Conservation (phyloP, 2,329 filamentous ascomycete species). For the Zarea fungicola region DNA sequence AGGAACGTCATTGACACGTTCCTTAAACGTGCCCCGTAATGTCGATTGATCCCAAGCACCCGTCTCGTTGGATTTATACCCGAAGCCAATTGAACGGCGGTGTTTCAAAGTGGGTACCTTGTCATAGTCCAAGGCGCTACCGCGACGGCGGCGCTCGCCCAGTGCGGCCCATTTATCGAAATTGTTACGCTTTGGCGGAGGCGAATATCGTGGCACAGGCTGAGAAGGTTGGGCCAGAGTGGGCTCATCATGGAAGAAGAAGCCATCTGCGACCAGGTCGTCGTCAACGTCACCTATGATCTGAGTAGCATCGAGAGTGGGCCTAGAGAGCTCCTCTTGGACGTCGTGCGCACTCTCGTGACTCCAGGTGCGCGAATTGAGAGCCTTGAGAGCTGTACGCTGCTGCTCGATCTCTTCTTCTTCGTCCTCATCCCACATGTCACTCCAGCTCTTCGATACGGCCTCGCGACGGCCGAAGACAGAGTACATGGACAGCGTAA, state of each 20-base stretch:
- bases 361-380: constrained; percentile 74
- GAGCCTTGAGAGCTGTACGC: constrained; percentile 47
- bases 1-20: constrained; percentile 48
- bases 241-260: constrained; percentile 70
- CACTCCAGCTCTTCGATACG: constrained; percentile 98
- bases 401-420: constrained; percentile 61
- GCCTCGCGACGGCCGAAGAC: constrained; percentile 74
- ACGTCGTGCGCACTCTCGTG: constrained; percentile 56
- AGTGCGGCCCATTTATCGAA: constrained; percentile 87
- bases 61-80: constrained; percentile 43
- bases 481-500: constrained; percentile 66
- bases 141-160: constrained; percentile 74
- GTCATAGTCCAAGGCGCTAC: constrained; percentile 45
- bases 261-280: constrained; percentile 62
- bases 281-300: constrained; percentile 52
- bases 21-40: constrained; percentile 34
- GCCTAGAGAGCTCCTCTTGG: constrained; percentile 20
- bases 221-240: constrained; percentile 32
- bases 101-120: constrained; percentile 46
- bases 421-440: constrained; percentile 84
- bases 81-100: constrained; percentile 45
- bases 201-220: constrained; percentile 51
- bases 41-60: constrained; percentile 44
- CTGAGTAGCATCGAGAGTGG: constrained; percentile 21
- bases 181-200: constrained; percentile 56